These are phyloP conservation scores for Homolaphlyctis polyrhiza DNA, from an alignment of 371 early-diverging fungal species.

Conservation along the genomic window DNA sequence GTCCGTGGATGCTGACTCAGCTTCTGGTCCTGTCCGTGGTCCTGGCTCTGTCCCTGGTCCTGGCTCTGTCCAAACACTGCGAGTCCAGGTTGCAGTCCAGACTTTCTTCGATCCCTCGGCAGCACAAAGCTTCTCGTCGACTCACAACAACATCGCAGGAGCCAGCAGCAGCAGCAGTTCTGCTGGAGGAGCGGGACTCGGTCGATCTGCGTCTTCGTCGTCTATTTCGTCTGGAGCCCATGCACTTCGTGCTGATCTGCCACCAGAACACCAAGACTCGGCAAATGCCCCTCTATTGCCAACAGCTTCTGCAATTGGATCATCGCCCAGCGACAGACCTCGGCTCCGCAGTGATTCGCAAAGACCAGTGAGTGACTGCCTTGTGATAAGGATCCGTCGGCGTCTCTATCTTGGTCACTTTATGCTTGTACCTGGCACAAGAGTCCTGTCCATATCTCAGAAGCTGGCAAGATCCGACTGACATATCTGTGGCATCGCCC, in stretches of 20 bases:
- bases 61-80: not conserved
- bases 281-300: not conserved
- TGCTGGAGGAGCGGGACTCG: no score
- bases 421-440: not conserved
- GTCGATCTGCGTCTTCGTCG: no score
- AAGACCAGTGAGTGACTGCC: not conserved
- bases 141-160: no score
- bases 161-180: no score
- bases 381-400: not conserved
- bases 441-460: not conserved
- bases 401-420: not conserved
- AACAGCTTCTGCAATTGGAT: not conserved
- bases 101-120: not conserved
- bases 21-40: no score
- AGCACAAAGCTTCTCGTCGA: no score
- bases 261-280: no score
- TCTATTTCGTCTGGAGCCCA: no score
- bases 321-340: not conserved
- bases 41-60: no score
- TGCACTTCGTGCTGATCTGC: no score
- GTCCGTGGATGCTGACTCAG: no score
- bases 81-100: not conserved
- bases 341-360: conserved; percentile 3
- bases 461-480: not conserved
- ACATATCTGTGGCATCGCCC: not conserved